phyloP scores from a whole-genome alignment of 2,329 filamentous ascomycete species.

The Diaporthe humulicola region DNA sequence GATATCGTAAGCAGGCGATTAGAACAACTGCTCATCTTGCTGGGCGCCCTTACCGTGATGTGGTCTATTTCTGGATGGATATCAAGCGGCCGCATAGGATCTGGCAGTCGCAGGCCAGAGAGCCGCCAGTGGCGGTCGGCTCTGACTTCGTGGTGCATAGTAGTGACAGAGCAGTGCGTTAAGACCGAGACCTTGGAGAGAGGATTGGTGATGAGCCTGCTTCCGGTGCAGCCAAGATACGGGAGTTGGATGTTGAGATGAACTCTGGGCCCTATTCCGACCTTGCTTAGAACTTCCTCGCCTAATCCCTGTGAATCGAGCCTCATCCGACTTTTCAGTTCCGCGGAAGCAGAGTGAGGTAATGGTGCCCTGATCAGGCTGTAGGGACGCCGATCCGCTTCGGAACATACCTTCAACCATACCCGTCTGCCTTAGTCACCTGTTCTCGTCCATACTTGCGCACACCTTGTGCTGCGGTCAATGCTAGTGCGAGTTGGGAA shows the following conservation, averaged over 20 bases:
- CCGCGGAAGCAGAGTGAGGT: slow-evolving; percentile 13
- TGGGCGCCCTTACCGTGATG: not conserved
- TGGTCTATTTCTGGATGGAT: slow-evolving; percentile 16
- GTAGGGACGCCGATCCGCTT: not conserved
- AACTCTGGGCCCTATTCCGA: not conserved
- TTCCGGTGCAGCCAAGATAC: not conserved
- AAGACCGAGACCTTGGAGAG: not conserved
- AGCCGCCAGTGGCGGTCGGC: slow-evolving; percentile 3
- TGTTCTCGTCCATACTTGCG: not conserved
- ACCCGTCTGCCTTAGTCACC: not conserved
- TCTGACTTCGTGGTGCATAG: not conserved
- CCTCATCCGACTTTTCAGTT: not conserved
- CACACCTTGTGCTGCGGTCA: not conserved
- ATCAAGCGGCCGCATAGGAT: slow-evolving; percentile 21
- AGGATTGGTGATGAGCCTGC: not conserved
- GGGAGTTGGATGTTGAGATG: not conserved
- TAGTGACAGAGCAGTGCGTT: no score
- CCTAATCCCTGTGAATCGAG: not conserved
- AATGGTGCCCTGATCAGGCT: not conserved
- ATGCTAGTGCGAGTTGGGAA: slow-evolving; percentile 6
- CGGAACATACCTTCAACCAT: not conserved
- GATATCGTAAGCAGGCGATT: not conserved
- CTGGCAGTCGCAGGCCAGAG: slow-evolving; percentile 8
- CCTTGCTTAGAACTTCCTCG: not conserved
- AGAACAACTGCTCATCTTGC: not conserved